Evolutionary conservation across 768 basidiomycete species (phyloP), one percentile per base, ranked within the genome.

Genomic region (Hypholoma fasciculare): DNA sequence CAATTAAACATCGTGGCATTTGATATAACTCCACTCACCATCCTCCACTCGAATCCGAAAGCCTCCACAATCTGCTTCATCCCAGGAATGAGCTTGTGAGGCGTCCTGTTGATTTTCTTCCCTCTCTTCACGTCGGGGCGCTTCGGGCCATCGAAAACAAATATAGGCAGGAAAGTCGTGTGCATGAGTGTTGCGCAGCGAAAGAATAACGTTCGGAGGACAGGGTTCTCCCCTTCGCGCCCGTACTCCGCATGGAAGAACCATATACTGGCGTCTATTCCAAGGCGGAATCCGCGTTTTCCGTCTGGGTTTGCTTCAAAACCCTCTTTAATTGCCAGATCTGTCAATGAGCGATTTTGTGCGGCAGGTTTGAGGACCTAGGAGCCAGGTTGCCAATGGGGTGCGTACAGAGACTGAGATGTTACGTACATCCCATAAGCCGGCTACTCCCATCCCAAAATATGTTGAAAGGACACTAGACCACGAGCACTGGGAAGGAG

Each of bases 71-170:
- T 88, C 17, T 81, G 79, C 71, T 90, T 89, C 87, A 90, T 90
- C 2, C 88, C 88, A 36, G 85, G 82, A 7, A 85, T 83, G 44
- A 92, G 79, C 74, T 85, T 88, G 64, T 88, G 82, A 46, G 70
- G 76, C 7, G 82, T 80, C 40, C 81, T 82, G 39, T 83, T 82
- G 30, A 91, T 83, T 39, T 82, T 81, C 73, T 90, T 91, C 1
- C 87, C 88, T 37, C 90, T 82, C 74, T 97, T 97, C 62, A 89
- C 71, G 19, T 84, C 82, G 3, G 94, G 94, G 60, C 95, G 83
- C 59, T 87, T 83, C 0, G 91, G 90, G 0, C 94, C 94, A 71
- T 97, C 94, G 67, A 96, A 97, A 4, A 96, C 91, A 69, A 96
- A 96, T 12, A 97, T 80, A 0, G 93, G 93, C 11, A 94, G 80